Base-by-base conservation (phyloP, 2,329 filamentous ascomycete species). In the Fusarium chuoi region DNA sequence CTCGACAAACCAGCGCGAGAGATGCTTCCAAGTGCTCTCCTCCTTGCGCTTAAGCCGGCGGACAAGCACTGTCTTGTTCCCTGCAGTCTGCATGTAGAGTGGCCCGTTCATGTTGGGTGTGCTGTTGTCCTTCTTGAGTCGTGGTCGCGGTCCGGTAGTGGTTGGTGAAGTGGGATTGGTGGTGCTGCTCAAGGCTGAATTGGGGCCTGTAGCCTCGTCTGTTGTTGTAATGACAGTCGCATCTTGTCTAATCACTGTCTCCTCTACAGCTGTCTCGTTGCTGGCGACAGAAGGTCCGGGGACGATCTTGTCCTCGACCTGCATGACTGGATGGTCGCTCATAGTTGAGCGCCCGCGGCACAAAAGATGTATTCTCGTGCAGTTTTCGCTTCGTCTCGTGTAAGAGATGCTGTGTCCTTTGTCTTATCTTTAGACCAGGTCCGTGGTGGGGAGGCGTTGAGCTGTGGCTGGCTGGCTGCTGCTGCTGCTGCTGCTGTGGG, bases 1-100 rank as follows among this genome's bases (percentile, higher is more conserved):
- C 79, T 93, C 87, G 75, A 94, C 90, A 80, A 95, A 88, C 90
- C 92, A 94, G 79, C 87, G 86, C 70, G 89, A 88, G 51, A 93
- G 82, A 69, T 87, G 87, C 78, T 88, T 90, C 82, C 89, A 84
- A 45, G 90, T 85, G 62, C 90, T 87, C 75, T 92, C 88, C 58
- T 90, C 89, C 81, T 90, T 91, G 79, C 86, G 85, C 84, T 88
- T 91, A 71, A 88, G 82, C 74, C 89, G 87, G 75, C 88, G 85
- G 52, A 89, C 85, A 33, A 89, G 83, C 54, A 89, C 85, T 52
- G 86, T 85, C 67, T 87, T 89, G 79, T 84, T 85, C 75, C 82
- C 80, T 39, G 84, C 84, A 35, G 83, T 86, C 79, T 89, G 88
- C 85, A 86, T 88, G 78, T 90, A 90, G 56, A 89, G 82, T n/a